Conservation (phyloP, 1,284 basidiomycete species). For the Entoloma clypeatum region DNA sequence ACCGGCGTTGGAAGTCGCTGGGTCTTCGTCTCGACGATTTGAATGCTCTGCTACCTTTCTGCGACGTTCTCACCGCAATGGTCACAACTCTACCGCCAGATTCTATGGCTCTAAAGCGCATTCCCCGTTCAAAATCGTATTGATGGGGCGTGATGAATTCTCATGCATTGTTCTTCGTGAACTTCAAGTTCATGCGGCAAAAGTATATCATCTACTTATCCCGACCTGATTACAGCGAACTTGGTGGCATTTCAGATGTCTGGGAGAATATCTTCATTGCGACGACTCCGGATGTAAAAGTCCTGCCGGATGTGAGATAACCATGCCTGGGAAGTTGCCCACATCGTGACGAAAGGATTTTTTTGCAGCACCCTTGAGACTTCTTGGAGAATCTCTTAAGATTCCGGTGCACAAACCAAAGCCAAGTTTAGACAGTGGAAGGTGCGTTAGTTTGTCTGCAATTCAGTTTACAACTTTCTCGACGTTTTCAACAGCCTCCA, state of each 20-base stretch:
- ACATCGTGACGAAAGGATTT: slow-evolving; percentile 10
- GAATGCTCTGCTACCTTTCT: neutral
- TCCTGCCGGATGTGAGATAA: slow-evolving; percentile 39
- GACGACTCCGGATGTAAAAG: slow-evolving; percentile 58
- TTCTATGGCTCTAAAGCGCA: slow-evolving; percentile 3
- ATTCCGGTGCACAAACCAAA: slow-evolving; percentile 51
- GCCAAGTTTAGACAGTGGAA: slow-evolving; percentile 56
- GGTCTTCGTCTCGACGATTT: too few relatives aligned
- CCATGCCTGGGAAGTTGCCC: slow-evolving; percentile 3
- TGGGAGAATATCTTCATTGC: slow-evolving; percentile 56
- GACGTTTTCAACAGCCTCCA: slow-evolving; percentile 37
- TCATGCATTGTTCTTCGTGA: slow-evolving; percentile 58
- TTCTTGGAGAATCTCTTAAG: slow-evolving; percentile 43
- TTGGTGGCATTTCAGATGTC: slow-evolving; percentile 42
- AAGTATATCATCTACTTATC: slow-evolving; percentile 35
- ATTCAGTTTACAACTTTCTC: neutral
- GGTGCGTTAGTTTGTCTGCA: slow-evolving; percentile 31
- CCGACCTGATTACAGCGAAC: slow-evolving; percentile 8
- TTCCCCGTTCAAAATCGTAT: slow-evolving; percentile 52
- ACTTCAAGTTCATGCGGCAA: slow-evolving; percentile 47
- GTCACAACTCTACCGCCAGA: neutral
- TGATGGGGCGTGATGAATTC: slow-evolving; percentile 73
- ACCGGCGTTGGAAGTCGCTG: too few relatives aligned
- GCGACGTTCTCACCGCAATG: neutral
- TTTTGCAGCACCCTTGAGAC: slow-evolving; percentile 54